Percentiles rank a stretch among this genome's conserved stretches.
phyloP scores from a whole-genome alignment of 805 yeast species.

The Cyberlindnera maritima region DNA sequence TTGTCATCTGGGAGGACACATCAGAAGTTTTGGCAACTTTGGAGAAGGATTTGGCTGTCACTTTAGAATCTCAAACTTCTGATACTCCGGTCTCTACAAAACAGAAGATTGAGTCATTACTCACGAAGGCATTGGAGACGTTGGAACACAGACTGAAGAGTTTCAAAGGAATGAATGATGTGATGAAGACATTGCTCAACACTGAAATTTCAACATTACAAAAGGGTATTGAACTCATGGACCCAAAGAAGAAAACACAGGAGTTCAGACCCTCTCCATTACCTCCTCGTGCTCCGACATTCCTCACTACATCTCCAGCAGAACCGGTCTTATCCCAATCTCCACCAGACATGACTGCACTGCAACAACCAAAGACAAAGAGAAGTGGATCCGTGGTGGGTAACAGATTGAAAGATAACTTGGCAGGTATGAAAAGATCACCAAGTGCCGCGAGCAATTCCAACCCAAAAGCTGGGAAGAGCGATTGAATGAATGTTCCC shows the following conservation, averaged over 20 bases:
- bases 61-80: conserved; percentile 10
- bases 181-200: conserved; percentile 14
- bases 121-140: conserved; percentile 7
- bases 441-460: neutral
- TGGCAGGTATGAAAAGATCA: neutral
- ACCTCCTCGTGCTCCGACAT: conserved; percentile 6
- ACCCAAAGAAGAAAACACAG: conserved; percentile 8
- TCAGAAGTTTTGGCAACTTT: conserved; percentile 17
- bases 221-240: conserved; percentile 17
- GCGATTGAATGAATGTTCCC: conserved; percentile 6
- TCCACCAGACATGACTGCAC: conserved; percentile 6
- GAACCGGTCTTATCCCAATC: conserved; percentile 13
- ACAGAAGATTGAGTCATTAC: conserved; percentile 7
- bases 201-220: conserved; percentile 20
- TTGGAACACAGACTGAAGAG: conserved; percentile 12
- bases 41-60: conserved; percentile 22
- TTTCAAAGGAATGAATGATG: conserved; percentile 11
- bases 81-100: conserved; percentile 7
- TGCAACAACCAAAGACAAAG: neutral
- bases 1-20: conserved; percentile 22
- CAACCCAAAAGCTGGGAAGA: conserved; percentile 7
- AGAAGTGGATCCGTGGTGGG: conserved; percentile 3
- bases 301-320: conserved; percentile 5
- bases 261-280: conserved; percentile 12
- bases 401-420: conserved; percentile 15